A percentile compares a stretch with the other conserved stretches of the same genome.
phyloP scores from a whole-genome alignment of 2,329 filamentous ascomycete genomes.

The Penicillium sp. region DNA sequence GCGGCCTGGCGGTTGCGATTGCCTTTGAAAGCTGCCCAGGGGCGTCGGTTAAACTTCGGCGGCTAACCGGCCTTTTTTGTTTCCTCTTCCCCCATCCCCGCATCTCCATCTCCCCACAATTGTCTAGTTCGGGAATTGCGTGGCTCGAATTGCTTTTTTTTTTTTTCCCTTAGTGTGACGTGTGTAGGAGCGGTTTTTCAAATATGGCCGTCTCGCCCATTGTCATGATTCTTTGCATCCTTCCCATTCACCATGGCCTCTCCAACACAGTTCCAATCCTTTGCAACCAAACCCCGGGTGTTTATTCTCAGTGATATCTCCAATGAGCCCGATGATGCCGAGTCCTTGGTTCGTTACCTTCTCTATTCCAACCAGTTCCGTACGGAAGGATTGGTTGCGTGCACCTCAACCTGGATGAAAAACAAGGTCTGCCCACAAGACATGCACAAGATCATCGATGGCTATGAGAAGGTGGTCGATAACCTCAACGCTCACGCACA shows the following conservation, averaged over 20 bases:
- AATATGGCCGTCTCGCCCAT: not conserved
- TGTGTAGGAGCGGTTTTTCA: not conserved
- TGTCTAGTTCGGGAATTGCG: slow-evolving; percentile 1
- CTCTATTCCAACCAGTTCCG: slow-evolving; percentile 54
- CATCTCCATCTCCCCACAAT: not conserved
- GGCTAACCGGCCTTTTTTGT: slow-evolving; percentile 1
- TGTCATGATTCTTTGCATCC: not conserved
- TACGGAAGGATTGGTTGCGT: slow-evolving; percentile 52
- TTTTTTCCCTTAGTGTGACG: too few species aligned
- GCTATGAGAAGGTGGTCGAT: slow-evolving; percentile 49
- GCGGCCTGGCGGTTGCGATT: slow-evolving; percentile 11
- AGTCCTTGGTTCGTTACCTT: slow-evolving; percentile 51
- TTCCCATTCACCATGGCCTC: slow-evolving; percentile 12
- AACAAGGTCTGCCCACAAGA: slow-evolving; percentile 47
- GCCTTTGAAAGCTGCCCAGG: not conserved
- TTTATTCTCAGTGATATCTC: slow-evolving; percentile 52
- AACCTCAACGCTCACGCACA: slow-evolving; percentile 57
- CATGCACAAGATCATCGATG: slow-evolving; percentile 51
- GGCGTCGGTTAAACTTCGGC: slow-evolving; percentile 14
- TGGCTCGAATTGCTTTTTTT: slow-evolving; percentile 16
- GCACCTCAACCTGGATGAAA: slow-evolving; percentile 53
- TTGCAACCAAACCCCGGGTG: slow-evolving; percentile 27
- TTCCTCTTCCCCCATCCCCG: not conserved
- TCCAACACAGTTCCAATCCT: slow-evolving; percentile 11
- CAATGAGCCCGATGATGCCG: slow-evolving; percentile 53